phyloP scores from a whole-genome alignment of 352 stramenopile species.

The Halophytophthora polymorphica region DNA sequence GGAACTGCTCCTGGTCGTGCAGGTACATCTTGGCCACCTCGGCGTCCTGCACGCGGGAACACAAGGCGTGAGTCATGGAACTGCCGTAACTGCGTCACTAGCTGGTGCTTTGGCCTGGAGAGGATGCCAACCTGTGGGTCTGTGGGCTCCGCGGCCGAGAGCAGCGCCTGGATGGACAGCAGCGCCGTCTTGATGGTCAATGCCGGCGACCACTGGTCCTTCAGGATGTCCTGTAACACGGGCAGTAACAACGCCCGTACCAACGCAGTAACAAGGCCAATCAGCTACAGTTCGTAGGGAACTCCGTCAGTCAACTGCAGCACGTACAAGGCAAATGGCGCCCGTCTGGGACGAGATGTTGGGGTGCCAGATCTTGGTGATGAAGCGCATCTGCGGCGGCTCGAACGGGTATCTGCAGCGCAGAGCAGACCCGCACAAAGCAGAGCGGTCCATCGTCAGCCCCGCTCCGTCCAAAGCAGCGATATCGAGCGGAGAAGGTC shows the following conservation, averaged over 20 bases:
- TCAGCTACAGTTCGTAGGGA: neutral
- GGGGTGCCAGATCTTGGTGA: conserved; percentile 96
- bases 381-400: conserved; percentile 92
- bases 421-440: conserved; percentile 1
- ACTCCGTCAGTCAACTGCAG: no score
- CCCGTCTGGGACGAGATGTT: conserved; percentile 98
- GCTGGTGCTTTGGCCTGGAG: neutral
- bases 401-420: conserved; percentile 90
- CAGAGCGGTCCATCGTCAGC: neutral
- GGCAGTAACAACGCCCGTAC: no score
- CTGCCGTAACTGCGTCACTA: no score
- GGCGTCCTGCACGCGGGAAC: conserved; percentile 72
- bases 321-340: conserved; percentile 93
- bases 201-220: conserved; percentile 95
- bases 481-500: neutral
- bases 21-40: conserved; percentile 97
- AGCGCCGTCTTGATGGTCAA: conserved; percentile 97
- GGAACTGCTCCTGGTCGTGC: conserved; percentile 89
- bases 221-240: conserved; percentile 97
- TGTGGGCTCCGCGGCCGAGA: conserved; percentile 92
- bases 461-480: neutral
- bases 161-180: conserved; percentile 93
- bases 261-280: conserved; percentile 3
- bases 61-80: neutral
- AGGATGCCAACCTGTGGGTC: conserved; percentile 53